Conservation (phyloP, 495 filamentous ascomycete genomes). For the Alectoria sarmentosa region DNA sequence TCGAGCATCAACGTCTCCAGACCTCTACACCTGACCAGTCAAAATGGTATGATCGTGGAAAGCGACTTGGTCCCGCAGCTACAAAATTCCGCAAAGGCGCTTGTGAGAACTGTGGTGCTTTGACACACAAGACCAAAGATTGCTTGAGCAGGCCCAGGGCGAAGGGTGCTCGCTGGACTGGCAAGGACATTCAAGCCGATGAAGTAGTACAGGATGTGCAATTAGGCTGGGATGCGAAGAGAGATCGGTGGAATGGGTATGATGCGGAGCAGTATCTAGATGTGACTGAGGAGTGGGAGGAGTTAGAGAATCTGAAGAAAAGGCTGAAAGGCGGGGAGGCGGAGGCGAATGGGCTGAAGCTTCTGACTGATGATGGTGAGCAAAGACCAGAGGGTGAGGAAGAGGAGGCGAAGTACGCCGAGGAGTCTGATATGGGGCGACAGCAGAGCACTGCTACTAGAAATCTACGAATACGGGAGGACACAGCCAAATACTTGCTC, state of each 20-base stretch:
- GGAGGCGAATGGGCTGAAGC: constrained; percentile 25
- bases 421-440: constrained; percentile 93
- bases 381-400: constrained; percentile 31
- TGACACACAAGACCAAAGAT: constrained; percentile 92
- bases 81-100: constrained; percentile 98
- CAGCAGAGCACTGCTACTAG: constrained; percentile 84
- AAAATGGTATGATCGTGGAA: constrained; percentile 87
- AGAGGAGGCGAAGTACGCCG: constrained; percentile 77
- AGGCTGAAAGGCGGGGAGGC: constrained; percentile 35
- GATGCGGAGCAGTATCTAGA: constrained; percentile 77
- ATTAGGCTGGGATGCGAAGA: constrained; percentile 95
- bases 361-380: constrained; percentile 28
- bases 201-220: constrained; percentile 78
- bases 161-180: constrained; percentile 86
- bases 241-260: constrained; percentile 96
- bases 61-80: constrained; percentile 69
- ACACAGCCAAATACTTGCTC: constrained; percentile 95
- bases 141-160: constrained; percentile 87
- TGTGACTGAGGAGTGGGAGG: constrained; percentile 82
- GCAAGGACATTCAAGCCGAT: constrained; percentile 87
- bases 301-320: constrained; percentile 74
- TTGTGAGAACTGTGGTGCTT: constrained; percentile 95
- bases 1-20: constrained; percentile 92
- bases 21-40: constrained; percentile 55
- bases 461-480: constrained; percentile 87